Conservation (phyloP, 2,329 filamentous ascomycete species). For the Amesomyces nigricolor region DNA sequence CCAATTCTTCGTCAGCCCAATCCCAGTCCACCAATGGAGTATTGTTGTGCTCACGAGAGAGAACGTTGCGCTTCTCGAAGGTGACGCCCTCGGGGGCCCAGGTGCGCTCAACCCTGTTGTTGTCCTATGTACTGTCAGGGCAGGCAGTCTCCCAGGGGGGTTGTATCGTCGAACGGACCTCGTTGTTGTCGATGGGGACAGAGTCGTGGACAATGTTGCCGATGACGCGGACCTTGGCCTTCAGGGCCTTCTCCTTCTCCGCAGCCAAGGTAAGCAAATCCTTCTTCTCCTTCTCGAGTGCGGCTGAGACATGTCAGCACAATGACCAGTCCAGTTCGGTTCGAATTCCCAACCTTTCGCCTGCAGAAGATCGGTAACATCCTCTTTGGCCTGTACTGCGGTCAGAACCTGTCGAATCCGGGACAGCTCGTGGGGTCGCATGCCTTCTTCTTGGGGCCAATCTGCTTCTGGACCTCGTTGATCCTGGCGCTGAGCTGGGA, state of each 20-base stretch:
- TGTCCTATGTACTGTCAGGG: constrained; percentile 46
- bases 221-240: constrained; percentile 74
- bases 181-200: constrained; percentile 76
- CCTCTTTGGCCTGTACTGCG: constrained; percentile 65
- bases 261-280: constrained; percentile 65
- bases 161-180: constrained; percentile 42
- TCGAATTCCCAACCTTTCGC: constrained; percentile 50
- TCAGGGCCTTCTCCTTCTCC: constrained; percentile 68
- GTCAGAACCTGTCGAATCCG: constrained; percentile 6
- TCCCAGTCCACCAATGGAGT: background rate
- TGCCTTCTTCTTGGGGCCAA: constrained; percentile 86
- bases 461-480: constrained; percentile 84
- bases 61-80: constrained; percentile 67
- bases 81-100: constrained; percentile 75
- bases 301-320: constrained; percentile 34
- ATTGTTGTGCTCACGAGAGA: constrained; percentile 52
- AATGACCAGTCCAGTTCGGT: background rate
- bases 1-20: background rate
- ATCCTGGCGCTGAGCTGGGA: constrained; percentile 79
- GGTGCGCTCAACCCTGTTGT: constrained; percentile 70
- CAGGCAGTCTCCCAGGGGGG: background rate
- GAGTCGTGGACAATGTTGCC: constrained; percentile 89
- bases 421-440: constrained; percentile 3
- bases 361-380: constrained; percentile 71
- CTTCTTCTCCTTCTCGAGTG: constrained; percentile 78